phyloP scores from a whole-genome alignment of 2,329 filamentous ascomycete species.

The Amauroascus verrucosus region DNA sequence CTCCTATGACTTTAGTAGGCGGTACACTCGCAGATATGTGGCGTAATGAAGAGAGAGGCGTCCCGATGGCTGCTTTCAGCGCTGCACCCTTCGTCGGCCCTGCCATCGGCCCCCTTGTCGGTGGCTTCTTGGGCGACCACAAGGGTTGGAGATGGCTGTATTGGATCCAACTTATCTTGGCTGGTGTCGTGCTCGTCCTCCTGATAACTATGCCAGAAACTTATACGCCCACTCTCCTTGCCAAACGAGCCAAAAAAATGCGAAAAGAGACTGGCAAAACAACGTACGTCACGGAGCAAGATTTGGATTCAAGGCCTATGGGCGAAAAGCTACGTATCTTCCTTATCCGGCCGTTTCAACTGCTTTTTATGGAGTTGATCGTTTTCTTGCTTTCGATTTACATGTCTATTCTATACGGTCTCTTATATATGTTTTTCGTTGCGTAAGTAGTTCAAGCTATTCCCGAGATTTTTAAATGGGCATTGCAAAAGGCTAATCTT shows the following conservation, averaged over 20 bases:
- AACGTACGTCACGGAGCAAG: conserved; percentile 66
- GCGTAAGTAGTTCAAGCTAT: conserved; percentile 22
- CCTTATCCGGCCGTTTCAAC: conserved; percentile 71
- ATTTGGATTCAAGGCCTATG: conserved; percentile 63
- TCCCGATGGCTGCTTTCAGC: conserved; percentile 77
- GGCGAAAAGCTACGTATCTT: conserved; percentile 61
- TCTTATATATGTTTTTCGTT: conserved; percentile 45
- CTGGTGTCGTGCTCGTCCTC: conserved; percentile 58
- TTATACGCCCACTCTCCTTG: conserved; percentile 69
- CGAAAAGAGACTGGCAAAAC: conserved; percentile 57
- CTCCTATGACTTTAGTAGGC: conserved; percentile 76
- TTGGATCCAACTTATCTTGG: conserved; percentile 73
- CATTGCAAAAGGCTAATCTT: conserved; percentile 13
- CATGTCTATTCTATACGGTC: conserved; percentile 61
- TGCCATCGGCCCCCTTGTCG: conserved; percentile 64
- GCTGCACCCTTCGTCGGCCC: conserved; percentile 76
- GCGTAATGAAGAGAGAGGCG: conserved; percentile 70
- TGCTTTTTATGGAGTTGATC: conserved; percentile 74
- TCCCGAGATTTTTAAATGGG: no score
- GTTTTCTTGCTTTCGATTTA: conserved; percentile 75
- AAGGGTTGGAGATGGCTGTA: conserved; percentile 75
- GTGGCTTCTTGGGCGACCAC: conserved; percentile 63
- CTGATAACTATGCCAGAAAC: conserved; percentile 87
- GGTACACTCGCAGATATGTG: conserved; percentile 77
- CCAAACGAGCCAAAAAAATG: conserved; percentile 58